phyloP scores from a whole-genome alignment of 1,284 basidiomycete genomes.

The Tylopilus sp. region DNA sequence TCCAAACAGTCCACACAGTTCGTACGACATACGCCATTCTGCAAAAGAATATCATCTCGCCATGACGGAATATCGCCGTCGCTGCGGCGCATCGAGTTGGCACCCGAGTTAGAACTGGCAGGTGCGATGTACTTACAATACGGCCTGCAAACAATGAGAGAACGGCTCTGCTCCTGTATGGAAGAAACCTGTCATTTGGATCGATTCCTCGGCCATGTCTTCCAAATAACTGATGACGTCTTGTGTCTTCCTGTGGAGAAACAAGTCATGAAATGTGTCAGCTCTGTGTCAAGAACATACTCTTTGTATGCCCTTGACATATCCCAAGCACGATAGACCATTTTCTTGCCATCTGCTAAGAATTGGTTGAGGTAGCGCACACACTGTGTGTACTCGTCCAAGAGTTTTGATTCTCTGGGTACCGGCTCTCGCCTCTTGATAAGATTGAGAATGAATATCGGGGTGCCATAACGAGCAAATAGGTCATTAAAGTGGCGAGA shows the following conservation, averaged over 20 bases:
- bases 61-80: constrained; percentile 36
- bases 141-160: constrained; percentile 58
- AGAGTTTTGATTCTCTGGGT: constrained; percentile 91
- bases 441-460: constrained; percentile 92
- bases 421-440: constrained; percentile 84
- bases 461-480: constrained; percentile 86
- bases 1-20: constrained; percentile 98
- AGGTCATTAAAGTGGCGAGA: constrained; percentile 93
- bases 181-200: constrained; percentile 92
- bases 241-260: constrained; percentile 72
- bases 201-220: constrained; percentile 92
- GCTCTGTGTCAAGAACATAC: constrained; percentile 40
- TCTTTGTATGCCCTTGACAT: constrained; percentile 92
- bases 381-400: constrained; percentile 92
- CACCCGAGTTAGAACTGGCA: not conserved
- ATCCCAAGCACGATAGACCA: constrained; percentile 95
- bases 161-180: constrained; percentile 83
- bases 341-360: constrained; percentile 80
- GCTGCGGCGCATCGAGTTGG: constrained; percentile 3
- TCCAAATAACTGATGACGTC: constrained; percentile 96
- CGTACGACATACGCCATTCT: constrained; percentile 87
- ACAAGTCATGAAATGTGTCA: not conserved
- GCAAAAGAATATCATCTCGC: constrained; percentile 74
- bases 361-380: constrained; percentile 95
- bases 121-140: constrained; percentile 37